These are phyloP conservation scores for Backusella sp. DNA, from an alignment of 192 early-diverging fungal species.

Conservation along the genomic window DNA sequence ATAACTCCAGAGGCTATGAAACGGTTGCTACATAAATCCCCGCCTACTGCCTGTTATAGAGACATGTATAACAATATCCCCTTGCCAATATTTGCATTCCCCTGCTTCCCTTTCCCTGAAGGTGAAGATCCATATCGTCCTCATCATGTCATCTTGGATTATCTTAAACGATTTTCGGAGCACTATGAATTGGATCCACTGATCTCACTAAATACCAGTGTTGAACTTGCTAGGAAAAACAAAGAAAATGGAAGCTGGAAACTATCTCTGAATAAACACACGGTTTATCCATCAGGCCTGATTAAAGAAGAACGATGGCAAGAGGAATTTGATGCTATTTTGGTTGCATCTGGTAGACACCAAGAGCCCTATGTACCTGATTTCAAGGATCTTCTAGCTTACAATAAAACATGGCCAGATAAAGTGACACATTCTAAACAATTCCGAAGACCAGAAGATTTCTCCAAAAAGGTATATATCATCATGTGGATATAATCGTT, in stretches of 20 bases:
- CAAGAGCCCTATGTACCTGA: constrained; percentile 17
- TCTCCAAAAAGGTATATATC: constrained; percentile 14
- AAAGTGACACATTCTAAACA: constrained; percentile 25
- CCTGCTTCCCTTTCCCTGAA: background rate
- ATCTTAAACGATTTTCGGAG: constrained; percentile 15
- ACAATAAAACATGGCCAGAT: constrained; percentile 19
- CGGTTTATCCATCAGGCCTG: background rate
- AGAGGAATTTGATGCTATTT: constrained; percentile 21
- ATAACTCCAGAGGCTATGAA: constrained; percentile 12
- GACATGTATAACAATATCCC: background rate
- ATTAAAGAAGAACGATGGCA: background rate
- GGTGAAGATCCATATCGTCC: background rate
- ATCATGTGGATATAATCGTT: background rate
- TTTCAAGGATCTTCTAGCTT: constrained; percentile 8
- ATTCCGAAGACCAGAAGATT: constrained; percentile 14
- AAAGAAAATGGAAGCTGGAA: constrained; percentile 5
- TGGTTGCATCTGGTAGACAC: constrained; percentile 18
- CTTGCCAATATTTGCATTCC: constrained; percentile 4
- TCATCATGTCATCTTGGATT: constrained; percentile 13
- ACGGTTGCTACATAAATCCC: background rate
- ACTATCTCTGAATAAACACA: background rate
- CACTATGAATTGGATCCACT: constrained; percentile 11
- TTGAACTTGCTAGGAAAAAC: constrained; percentile 15
- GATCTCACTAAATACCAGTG: constrained; percentile 18
- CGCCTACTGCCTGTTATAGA: constrained; percentile 19